phyloP scores from a whole-genome alignment of 305 asterid species.

The Stenogyne calaminthoides region DNA sequence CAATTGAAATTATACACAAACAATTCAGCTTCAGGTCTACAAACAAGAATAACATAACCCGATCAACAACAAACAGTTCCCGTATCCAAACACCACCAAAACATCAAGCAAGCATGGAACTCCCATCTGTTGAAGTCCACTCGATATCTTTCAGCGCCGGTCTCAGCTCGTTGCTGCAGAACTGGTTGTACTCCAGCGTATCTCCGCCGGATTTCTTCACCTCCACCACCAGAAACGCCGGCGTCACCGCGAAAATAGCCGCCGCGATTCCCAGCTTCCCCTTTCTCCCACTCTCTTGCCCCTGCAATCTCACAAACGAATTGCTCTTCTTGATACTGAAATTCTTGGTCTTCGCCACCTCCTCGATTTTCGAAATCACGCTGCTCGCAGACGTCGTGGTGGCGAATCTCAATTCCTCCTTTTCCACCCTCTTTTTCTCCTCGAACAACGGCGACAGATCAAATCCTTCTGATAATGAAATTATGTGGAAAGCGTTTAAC shows the following conservation, averaged over 20 bases:
- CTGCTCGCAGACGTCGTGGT: slow-evolving; percentile 64
- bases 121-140: slow-evolving; percentile 56
- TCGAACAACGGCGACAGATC: slow-evolving; percentile 71
- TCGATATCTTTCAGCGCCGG: slow-evolving; percentile 80
- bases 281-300: slow-evolving; percentile 66
- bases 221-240: slow-evolving; percentile 74
- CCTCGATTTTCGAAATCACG: slow-evolving; percentile 70
- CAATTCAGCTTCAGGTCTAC: not conserved
- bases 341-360: slow-evolving; percentile 62
- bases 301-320: slow-evolving; percentile 66
- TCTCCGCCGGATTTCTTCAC: slow-evolving; percentile 85
- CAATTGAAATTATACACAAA: not conserved
- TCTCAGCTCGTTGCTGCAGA: slow-evolving; percentile 78
- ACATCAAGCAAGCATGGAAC: slow-evolving; percentile 42
- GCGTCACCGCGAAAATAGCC: slow-evolving; percentile 59
- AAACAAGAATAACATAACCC: not conserved
- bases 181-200: slow-evolving; percentile 71
- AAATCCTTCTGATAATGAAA: slow-evolving; percentile 77
- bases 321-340: slow-evolving; percentile 72
- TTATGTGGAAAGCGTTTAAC: slow-evolving; percentile 80
- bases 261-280: slow-evolving; percentile 84
- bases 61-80: not conserved
- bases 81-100: not conserved
- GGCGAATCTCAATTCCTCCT: slow-evolving; percentile 64
- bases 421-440: slow-evolving; percentile 55